These are phyloP conservation scores for Ganoderma resinaceum DNA, from an alignment of 1,284 basidiomycete genomes.

Conservation along the genomic window DNA sequence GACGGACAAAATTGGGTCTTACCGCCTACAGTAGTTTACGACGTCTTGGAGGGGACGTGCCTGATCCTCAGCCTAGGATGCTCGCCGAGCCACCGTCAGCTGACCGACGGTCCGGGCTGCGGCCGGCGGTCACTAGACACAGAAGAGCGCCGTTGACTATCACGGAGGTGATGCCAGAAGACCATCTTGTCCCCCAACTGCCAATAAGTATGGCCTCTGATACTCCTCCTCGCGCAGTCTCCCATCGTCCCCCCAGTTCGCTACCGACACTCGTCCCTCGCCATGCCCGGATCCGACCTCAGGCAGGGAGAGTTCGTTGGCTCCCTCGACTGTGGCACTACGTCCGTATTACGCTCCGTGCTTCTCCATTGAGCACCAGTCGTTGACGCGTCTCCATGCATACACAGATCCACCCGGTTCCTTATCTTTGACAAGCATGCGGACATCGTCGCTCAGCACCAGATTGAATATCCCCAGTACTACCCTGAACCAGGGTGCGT, in stretches of 20 bases:
- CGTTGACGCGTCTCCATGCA: constrained; percentile 13
- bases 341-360: constrained; percentile 59
- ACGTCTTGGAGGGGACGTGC: neutral
- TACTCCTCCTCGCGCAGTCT: constrained; percentile 1
- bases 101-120: constrained; percentile 24
- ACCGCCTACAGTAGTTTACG: no score
- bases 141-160: constrained; percentile 7
- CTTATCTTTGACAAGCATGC: constrained; percentile 94
- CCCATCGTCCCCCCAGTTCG: constrained; percentile 8
- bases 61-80: neutral
- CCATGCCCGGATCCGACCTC: constrained; percentile 49
- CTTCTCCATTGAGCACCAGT: neutral
- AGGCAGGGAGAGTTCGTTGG: constrained; percentile 84
- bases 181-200: constrained; percentile 6
- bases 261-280: constrained; percentile 5
- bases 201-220: constrained; percentile 19
- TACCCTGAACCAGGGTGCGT: constrained; percentile 86
- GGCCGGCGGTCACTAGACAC: constrained; percentile 7
- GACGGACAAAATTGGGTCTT: neutral
- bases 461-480: constrained; percentile 92
- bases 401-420: constrained; percentile 86
- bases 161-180: constrained; percentile 8
- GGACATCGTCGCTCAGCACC: constrained; percentile 87
- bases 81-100: constrained; percentile 21
- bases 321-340: constrained; percentile 92